Base-by-base conservation (phyloP, 2,329 filamentous ascomycete species). In the Grosmannia penicillata region DNA sequence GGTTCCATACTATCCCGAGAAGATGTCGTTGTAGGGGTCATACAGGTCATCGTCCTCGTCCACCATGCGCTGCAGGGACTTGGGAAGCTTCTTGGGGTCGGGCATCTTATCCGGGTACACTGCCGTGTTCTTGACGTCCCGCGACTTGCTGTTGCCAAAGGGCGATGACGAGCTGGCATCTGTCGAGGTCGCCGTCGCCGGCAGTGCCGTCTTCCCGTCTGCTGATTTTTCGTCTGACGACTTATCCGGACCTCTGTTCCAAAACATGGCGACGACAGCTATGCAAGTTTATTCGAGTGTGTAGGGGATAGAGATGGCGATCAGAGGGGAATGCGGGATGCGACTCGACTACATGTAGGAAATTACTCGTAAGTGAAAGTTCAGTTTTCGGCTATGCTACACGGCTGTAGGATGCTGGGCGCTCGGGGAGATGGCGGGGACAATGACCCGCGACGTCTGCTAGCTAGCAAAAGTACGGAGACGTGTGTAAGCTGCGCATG, bases 21-120 rank as follows among this genome's bases (percentile, higher is more conserved):
- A 78, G 27, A 93, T 58, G 43, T 83, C 73, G 42, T 86, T 81
- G 57, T 83, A 82, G 50, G 85, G 76, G 49, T 75, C 77, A 24
- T 84, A 81, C 9, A 93, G 68, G 33, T 63, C 63, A 41, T 76
- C 71, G 3, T 63, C 56, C 47, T 67, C 64, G 46, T 77, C 70
- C 19, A 78, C 55, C 26, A 77, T 67, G 34, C 62, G 68, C 49
- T 78, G 72, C 36, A 77, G 53, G n/a, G 54, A 57, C 34, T 59
- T 57, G 2, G 72, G 69, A 11, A 78, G 65, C 54, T 71, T 66
- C 45, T 66, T 60, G 25, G 56, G 53, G 6, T 58, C 51, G 1
- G 68, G 66, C 14, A 70, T 64, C 49, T 63, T 67, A 41, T 60
- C 48, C 9, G 62, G 58, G 39, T 68, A n/a, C 60, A 49, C 65